These are phyloP conservation scores for Sicyos baderoa DNA, from an alignment of 306 rosid species.

Conservation along the genomic window DNA sequence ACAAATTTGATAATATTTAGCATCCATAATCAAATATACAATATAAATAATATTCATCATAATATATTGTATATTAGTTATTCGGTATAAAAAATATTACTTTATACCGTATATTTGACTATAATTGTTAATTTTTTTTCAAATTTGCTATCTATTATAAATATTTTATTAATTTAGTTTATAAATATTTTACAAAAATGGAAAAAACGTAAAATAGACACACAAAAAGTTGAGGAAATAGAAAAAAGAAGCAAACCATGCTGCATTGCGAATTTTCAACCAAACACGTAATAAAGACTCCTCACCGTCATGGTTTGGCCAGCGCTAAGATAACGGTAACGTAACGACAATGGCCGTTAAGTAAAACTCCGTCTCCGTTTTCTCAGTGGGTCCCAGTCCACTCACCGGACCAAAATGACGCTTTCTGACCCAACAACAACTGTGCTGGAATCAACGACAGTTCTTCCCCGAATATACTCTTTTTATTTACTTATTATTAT, in stretches of 20 bases:
- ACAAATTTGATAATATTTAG: no score
- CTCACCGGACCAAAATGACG: background rate
- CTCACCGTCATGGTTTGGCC: conserved; percentile 18
- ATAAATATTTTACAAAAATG: no score
- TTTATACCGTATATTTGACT: no score
- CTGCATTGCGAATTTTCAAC: conserved; percentile 2
- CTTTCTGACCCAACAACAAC: background rate
- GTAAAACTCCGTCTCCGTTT: background rate
- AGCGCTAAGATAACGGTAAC: background rate
- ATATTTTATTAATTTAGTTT: no score
- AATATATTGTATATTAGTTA: no score
- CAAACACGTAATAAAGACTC: conserved; percentile 20
- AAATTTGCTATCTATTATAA: no score
- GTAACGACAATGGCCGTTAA: background rate
- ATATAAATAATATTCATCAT: no score
- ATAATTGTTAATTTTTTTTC: no score
- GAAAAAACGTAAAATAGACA: background rate
- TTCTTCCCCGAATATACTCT: conserved; percentile 1
- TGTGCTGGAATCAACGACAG: background rate
- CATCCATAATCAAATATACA: no score
- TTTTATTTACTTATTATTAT: no score
- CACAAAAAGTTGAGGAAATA: background rate
- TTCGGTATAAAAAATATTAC: no score
- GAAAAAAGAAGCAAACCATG: background rate
- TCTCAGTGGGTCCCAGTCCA: background rate